Evolutionary conservation across 768 basidiomycete species (phyloP).

Genomic region (Mycena haematopus): DNA sequence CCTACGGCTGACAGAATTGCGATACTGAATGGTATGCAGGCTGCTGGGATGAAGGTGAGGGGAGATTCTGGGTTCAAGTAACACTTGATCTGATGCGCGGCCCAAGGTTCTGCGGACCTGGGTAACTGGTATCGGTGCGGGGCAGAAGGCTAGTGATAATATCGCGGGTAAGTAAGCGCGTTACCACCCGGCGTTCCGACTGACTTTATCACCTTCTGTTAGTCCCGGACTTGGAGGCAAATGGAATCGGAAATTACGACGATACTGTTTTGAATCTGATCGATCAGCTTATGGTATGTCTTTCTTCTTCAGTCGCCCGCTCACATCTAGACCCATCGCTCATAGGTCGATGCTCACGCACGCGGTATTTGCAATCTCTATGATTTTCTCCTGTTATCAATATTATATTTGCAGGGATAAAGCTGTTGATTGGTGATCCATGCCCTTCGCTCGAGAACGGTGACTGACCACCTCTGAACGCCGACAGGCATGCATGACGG

Average conservation of each 20-base stretch:
- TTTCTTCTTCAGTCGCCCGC: not conserved
- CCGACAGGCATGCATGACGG: slow-evolving; percentile 32
- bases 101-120: slow-evolving; percentile 3
- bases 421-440: slow-evolving; percentile 28
- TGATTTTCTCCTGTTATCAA: not conserved
- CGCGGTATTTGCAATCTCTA: slow-evolving; percentile 23
- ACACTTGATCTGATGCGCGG: not conserved
- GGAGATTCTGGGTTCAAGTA: not conserved
- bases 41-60: not conserved
- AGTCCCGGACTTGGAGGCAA: not conserved
- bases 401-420: slow-evolving; percentile 23
- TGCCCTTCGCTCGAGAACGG: not conserved
- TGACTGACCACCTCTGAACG: not conserved
- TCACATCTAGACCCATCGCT: not conserved
- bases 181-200: not conserved
- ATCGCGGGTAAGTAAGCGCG: not conserved
- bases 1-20: not conserved
- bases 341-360: not conserved
- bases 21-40: slow-evolving; percentile 1
- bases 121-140: not conserved
- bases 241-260: not conserved
- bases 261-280: not conserved
- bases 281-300: slow-evolving; percentile 1
- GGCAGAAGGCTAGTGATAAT: not conserved
- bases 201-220: no score